Evolutionary conservation across 2,329 filamentous ascomycete genomes (phyloP), one percentile per base, ranked within the genome.

Genomic region (Daldinia sp.): DNA sequence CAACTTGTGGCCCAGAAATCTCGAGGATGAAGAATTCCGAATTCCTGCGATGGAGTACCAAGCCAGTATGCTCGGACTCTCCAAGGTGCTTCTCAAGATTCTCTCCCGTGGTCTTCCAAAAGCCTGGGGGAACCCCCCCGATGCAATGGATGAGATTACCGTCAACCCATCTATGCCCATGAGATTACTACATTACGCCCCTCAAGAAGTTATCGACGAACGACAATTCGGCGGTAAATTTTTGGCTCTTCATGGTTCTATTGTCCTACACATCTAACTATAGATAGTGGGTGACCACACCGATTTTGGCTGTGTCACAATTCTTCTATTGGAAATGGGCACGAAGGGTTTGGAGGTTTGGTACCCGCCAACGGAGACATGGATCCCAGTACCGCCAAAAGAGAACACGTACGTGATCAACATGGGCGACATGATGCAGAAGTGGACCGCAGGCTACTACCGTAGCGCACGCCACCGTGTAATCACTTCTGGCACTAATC

Each of bases 351-450:
- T 76, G 0, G 69, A 76, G 35, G 72, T 75, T 1, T 74, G 68
- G 69, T 66, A 71, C 27, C 69, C 68, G 5, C 59, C 60, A 4
- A 67, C 57, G 0, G 64, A 71, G 62, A 67, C 67, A 4, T 76
- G 73, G 74, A 67, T 75, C 9, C 62, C 68, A 0, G 74, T 78
- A 1, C 72, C 74, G 0, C 71, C 73, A 1, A 68, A 72, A 32
- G 68, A 72, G 61, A 68, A 72, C 27, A 70, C 71, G 4, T 78
- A 74, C 47, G 76, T 79, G 5, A 75, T 78, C 56, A 79, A 79
- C 48, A 72, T 76, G 21, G 77, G 77, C 3, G 76, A 79, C 52
- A 73, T 78, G 71, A 68, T 79, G 58, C 66, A 75, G 66, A 71
- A 69, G 21, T 76, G 69, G 63, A 73, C 72, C 0, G 71, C 65